These are phyloP conservation scores for Quercus lobata DNA, from an alignment of 331 rosid species.

Conservation along the genomic window DNA sequence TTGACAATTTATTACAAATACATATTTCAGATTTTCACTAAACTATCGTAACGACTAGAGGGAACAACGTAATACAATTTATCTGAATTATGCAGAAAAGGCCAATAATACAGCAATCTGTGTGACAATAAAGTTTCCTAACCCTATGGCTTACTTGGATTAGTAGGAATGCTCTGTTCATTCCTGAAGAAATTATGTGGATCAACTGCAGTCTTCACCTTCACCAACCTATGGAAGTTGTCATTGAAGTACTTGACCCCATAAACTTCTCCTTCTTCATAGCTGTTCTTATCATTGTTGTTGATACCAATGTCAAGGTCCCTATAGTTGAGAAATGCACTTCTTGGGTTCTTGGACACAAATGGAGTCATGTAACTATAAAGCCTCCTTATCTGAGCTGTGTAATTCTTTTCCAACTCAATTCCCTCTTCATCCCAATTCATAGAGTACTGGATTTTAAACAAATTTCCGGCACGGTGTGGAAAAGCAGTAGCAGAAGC, in stretches of 20 bases:
- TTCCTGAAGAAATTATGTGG: slow-evolving; percentile 45
- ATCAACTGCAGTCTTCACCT: slow-evolving; percentile 43
- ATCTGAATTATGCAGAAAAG: neutral
- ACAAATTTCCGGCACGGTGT: slow-evolving; percentile 66
- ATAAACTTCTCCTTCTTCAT: slow-evolving; percentile 30
- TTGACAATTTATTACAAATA: neutral
- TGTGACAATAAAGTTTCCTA: neutral
- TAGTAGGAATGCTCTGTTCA: slow-evolving; percentile 44
- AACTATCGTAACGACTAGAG: neutral
- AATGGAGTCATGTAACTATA: slow-evolving; percentile 41
- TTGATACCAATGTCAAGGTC: slow-evolving; percentile 49
- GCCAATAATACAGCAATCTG: neutral
- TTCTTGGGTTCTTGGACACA: slow-evolving; percentile 52
- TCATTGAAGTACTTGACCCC: slow-evolving; percentile 40
- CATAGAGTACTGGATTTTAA: slow-evolving; percentile 67
- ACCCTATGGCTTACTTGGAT: slow-evolving; percentile 29
- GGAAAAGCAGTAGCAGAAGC: slow-evolving; percentile 66
- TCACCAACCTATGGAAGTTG: slow-evolving; percentile 42
- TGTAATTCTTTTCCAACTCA: slow-evolving; percentile 15
- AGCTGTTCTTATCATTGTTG: slow-evolving; percentile 15
- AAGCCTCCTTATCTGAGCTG: slow-evolving; percentile 28
- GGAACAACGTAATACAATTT: neutral
- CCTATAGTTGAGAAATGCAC: slow-evolving; percentile 44
- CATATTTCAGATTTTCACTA: neutral
- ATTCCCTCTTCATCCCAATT: slow-evolving; percentile 43